Base-by-base conservation (phyloP, 2,329 filamentous ascomycete genomes). In the Colletotrichum sp. region DNA sequence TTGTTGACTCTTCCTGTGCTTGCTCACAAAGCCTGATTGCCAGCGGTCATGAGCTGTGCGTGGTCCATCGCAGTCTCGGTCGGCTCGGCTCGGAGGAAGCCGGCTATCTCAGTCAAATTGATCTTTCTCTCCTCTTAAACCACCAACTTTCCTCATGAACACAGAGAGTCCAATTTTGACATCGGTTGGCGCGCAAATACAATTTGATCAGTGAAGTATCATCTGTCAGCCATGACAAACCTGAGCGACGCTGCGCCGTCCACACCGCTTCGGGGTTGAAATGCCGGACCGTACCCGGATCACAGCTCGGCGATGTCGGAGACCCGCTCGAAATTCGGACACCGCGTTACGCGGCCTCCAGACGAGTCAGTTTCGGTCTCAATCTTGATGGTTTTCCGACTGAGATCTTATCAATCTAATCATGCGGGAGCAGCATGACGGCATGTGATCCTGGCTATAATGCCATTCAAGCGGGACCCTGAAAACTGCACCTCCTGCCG, bases 91-190 rank as follows among this genome's bases (percentile, higher is more conserved):
- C 44, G 44, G 44, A 52, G 44, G 39, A 5, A 52, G 1, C 44
- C 44, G 44, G 44, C 44, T 52, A 2, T 52, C 44, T 2, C 44
- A 52, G n/a, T 1, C 44, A 52, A 52, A 21, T 13, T 52, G 6
- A 52, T 1, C 6, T 52, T 21, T 21, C 10, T 21, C 44, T 52
- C n/a, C 44, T 21, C n/a, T 52, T 52, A 52, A 21, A 13, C n/a
- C 10, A 21, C 44, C n/a, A 21, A 0, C 6, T 21, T 52, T 52
- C 2, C 44, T 21, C 18, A 1, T 21, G 44, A 52, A 3, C 44
- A 1, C 4, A 8, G 2, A 52, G n/a, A 1, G 10, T 52, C 3
- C 44, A 52, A 13, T 0, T 5, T 21, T 52, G 12, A 4, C n/a
- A 2, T 52, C 44, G n/a, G 44, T 12, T 52, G n/a, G 44, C 44